phyloP scores from a whole-genome alignment of 73 alveolate species.

The Durusdinium trenchii region DNA sequence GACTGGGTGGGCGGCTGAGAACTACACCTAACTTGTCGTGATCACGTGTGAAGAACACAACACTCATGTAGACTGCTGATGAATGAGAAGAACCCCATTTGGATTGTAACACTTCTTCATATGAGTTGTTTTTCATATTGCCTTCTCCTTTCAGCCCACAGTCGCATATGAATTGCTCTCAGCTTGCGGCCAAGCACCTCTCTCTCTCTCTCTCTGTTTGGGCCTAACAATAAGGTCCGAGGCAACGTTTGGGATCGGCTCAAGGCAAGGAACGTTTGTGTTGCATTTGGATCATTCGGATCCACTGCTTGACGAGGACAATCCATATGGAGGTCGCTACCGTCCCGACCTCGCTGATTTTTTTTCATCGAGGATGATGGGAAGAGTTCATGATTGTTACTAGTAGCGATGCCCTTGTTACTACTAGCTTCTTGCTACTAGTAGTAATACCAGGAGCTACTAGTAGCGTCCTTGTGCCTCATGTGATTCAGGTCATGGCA shows the following conservation, averaged over 20 bases:
- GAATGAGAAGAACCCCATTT: too few relatives aligned
- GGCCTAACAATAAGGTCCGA: too few relatives aligned
- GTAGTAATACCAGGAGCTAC: not conserved
- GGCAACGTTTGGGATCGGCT: constrained; percentile 91
- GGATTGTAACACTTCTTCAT: too few relatives aligned
- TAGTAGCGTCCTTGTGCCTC: not conserved
- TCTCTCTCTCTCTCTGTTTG: too few relatives aligned
- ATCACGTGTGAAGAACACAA: not conserved
- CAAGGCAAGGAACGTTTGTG: not conserved
- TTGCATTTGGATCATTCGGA: not conserved
- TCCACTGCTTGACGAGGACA: not conserved
- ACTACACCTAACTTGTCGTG: not conserved
- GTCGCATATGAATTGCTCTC: not conserved
- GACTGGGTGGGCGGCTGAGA: constrained; percentile 32
- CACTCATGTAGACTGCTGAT: too few relatives aligned
- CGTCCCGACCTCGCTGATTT: not conserved
- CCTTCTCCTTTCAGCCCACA: not conserved
- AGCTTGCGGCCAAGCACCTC: too few relatives aligned
- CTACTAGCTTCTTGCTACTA: not conserved
- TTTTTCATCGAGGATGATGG: not conserved
- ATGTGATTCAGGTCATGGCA: constrained; percentile 32
- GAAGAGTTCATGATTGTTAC: not conserved
- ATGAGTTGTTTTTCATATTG: too few relatives aligned
- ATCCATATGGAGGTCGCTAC: constrained; percentile 55
- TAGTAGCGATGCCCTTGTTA: not conserved